A percentile compares a stretch with the other conserved stretches of the same genome.
phyloP scores from a whole-genome alignment of 257 asterid species.

The Paulownia fortunei region DNA sequence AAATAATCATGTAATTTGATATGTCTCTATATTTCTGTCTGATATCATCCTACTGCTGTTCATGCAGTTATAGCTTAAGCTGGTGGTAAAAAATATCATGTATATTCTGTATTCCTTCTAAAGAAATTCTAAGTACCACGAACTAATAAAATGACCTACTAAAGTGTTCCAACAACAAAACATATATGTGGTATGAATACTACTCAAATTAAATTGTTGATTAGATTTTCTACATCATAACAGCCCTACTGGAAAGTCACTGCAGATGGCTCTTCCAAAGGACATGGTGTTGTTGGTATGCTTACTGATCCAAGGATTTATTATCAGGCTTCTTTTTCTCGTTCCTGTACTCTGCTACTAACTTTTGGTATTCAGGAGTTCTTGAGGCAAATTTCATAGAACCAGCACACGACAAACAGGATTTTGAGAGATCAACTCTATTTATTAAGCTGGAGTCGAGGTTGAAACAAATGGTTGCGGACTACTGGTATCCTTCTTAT shows the following conservation, averaged over 20 bases:
- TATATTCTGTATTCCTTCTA: neutral
- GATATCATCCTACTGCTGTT: neutral
- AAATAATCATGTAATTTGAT: neutral
- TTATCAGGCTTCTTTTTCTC: slow-evolving; percentile 15
- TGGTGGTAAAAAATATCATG: neutral
- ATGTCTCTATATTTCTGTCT: neutral
- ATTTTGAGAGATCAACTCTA: slow-evolving; percentile 82
- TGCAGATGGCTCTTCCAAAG: slow-evolving; percentile 77
- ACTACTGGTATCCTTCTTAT: slow-evolving; percentile 71
- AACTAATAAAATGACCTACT: neutral
- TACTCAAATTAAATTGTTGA: slow-evolving; percentile 19
- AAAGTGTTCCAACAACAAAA: neutral
- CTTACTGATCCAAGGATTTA: slow-evolving; percentile 26
- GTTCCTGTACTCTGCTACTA: slow-evolving; percentile 24
- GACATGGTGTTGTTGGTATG: slow-evolving; percentile 88
- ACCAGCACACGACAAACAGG: slow-evolving; percentile 99
- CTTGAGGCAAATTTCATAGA: slow-evolving; percentile 92
- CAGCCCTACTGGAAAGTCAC: slow-evolving; percentile 98
- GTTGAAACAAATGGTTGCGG: slow-evolving; percentile 79
- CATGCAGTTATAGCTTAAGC: neutral
- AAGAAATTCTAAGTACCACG: slow-evolving; percentile 16
- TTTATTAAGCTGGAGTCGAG: slow-evolving; percentile 73
- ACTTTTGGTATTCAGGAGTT: slow-evolving; percentile 62
- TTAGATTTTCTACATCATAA: slow-evolving; percentile 33
- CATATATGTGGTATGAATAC: slow-evolving; percentile 5